Percentiles rank a stretch among this genome's conserved stretches.
Conservation (phyloP, 2,329 filamentous ascomycete species). For the Mycocentrospora acerina region DNA sequence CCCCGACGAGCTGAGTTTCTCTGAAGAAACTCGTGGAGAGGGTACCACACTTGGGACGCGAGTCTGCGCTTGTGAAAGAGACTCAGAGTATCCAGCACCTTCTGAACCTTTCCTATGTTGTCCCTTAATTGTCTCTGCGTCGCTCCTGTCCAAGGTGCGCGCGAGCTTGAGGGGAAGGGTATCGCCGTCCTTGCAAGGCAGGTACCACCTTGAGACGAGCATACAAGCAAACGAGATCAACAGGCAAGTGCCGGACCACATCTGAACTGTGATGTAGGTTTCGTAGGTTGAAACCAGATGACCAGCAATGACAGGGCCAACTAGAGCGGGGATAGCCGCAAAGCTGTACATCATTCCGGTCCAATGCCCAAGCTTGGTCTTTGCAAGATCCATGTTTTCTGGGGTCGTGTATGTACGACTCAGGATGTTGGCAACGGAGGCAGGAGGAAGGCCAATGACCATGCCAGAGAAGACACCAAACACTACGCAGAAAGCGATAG, state of each 20-base stretch:
- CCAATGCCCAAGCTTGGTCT: conserved; percentile 53
- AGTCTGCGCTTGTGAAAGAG: conserved; percentile 24
- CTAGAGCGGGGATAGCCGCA: conserved; percentile 48
- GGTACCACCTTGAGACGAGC: conserved; percentile 33
- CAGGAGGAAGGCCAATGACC: conserved; percentile 54
- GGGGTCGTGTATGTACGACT: conserved; percentile 33
- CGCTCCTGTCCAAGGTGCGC: conserved; percentile 8
- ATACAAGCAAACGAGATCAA: conserved; percentile 47
- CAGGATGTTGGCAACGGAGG: conserved; percentile 51
- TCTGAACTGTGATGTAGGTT: conserved; percentile 49
- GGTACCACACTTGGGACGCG: conserved; percentile 19
- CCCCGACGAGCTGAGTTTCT: conserved; percentile 12
- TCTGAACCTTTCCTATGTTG: conserved; percentile 7
- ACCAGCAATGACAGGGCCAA: conserved; percentile 52
- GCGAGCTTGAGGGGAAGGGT: conserved; percentile 18
- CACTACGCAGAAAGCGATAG: conserved; percentile 51
- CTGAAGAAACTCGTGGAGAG: conserved; percentile 14
- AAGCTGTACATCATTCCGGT: conserved; percentile 55
- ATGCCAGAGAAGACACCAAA: conserved; percentile 53
- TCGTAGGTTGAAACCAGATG: conserved; percentile 46
- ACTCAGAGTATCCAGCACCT: conserved; percentile 7
- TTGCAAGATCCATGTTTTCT: conserved; percentile 27
- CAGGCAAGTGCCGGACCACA: conserved; percentile 50
- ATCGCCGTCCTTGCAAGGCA: conserved; percentile 33
- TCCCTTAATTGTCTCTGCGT: no score